Evolutionary conservation across 2,329 filamentous ascomycete genomes (phyloP).

Genomic region (Zopfia rhizophila): DNA sequence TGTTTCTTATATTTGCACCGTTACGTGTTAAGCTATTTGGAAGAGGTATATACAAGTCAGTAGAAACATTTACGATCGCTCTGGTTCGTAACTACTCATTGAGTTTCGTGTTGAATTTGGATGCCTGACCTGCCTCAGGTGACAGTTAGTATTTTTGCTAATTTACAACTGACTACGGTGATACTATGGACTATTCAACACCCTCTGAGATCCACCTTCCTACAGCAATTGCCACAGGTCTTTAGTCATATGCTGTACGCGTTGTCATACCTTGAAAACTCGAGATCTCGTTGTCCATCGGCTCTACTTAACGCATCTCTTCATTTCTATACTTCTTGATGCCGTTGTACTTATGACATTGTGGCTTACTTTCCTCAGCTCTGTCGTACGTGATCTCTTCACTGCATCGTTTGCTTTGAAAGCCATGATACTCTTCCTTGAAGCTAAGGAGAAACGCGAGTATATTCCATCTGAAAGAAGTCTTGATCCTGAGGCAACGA

Average conservation of each 20-base stretch:
- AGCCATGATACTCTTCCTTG: constrained; percentile 24
- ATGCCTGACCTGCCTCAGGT: constrained; percentile 3
- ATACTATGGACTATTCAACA: constrained; percentile 14
- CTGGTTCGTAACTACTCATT: constrained; percentile 20
- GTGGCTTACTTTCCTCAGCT: constrained; percentile 8
- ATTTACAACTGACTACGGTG: constrained; percentile 10
- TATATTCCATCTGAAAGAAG: neutral
- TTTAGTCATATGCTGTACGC: constrained; percentile 11
- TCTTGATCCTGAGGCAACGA: constrained; percentile 13
- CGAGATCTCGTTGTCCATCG: constrained; percentile 14
- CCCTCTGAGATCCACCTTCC: constrained; percentile 2
- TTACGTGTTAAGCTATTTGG: constrained; percentile 9
- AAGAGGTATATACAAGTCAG: constrained; percentile 7
- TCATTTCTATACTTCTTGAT: constrained; percentile 21
- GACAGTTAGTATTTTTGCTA: constrained; percentile 10
- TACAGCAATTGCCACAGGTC: constrained; percentile 7
- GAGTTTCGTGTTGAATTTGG: constrained; percentile 1
- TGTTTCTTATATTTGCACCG: constrained; percentile 15
- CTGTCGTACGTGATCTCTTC: constrained; percentile 12
- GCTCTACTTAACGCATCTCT: constrained; percentile 17
- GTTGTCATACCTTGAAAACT: constrained; percentile 20
- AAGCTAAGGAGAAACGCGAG: constrained; percentile 29
- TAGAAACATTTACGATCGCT: constrained; percentile 7
- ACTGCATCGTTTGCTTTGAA: constrained; percentile 26
- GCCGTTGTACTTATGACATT: constrained; percentile 14